These are phyloP conservation scores for Blastobotrys indianensis DNA, from an alignment of 1,139 yeast species.

Conservation along the genomic window DNA sequence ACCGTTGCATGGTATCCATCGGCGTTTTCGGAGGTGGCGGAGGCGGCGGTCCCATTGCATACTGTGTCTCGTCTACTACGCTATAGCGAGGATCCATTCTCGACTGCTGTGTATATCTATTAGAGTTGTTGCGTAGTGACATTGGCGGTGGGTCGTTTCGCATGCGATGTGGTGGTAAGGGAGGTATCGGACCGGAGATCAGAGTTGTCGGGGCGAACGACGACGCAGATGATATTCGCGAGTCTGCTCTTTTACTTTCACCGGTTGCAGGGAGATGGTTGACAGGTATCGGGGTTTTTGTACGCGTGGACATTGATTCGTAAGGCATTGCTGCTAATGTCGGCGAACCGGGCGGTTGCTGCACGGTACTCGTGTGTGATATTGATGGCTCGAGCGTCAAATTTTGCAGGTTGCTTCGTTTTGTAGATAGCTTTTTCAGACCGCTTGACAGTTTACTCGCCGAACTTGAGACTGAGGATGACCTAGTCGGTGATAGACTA, in stretches of 20 bases:
- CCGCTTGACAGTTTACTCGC: slow-evolving; percentile 9
- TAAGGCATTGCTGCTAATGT: slow-evolving; percentile 22
- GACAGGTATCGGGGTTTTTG: slow-evolving; percentile 26
- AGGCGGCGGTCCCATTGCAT: slow-evolving; percentile 1
- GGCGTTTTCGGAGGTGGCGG: slow-evolving; percentile 9
- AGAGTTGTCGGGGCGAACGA: slow-evolving; percentile 21
- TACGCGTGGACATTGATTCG: slow-evolving; percentile 23
- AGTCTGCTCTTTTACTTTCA: slow-evolving; percentile 9
- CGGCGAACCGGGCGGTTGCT: slow-evolving; percentile 7
- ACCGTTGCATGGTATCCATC: background rate
- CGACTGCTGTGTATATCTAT: too few relatives aligned
- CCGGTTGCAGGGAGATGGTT: slow-evolving; percentile 24
- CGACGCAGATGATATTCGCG: slow-evolving; percentile 2
- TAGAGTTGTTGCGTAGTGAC: background rate
- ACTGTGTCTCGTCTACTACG: too few relatives aligned
- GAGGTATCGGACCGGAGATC: slow-evolving; percentile 28
- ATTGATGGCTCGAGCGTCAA: slow-evolving; percentile 10
- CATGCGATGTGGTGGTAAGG: slow-evolving; percentile 22
- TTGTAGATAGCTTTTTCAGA: slow-evolving; percentile 12
- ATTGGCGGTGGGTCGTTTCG: slow-evolving; percentile 10
- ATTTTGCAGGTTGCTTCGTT: slow-evolving; percentile 5
- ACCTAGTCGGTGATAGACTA: slow-evolving; percentile 10
- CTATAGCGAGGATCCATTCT: too few relatives aligned
- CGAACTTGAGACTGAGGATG: slow-evolving; percentile 7
- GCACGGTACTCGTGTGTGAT: background rate